phyloP scores from a whole-genome alignment of 2,329 filamentous ascomycete species.

The Penicillium rolfsii region DNA sequence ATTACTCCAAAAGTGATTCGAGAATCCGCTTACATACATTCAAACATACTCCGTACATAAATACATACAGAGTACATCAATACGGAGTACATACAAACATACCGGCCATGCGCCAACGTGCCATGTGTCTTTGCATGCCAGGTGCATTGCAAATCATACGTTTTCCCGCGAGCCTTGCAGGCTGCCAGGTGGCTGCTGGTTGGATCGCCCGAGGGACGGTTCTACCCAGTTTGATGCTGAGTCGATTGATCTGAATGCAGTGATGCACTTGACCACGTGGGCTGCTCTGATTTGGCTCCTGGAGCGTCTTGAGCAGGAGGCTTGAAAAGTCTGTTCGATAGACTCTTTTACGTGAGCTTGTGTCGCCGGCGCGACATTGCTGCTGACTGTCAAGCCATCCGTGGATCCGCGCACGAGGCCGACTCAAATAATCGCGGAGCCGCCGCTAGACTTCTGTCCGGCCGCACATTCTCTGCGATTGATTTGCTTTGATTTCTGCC shows the following conservation, averaged over 20 bases:
- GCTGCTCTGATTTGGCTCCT: neutral
- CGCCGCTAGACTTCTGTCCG: neutral
- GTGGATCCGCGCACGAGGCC: neutral
- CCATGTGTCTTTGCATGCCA: constrained; percentile 5
- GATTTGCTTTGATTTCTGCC: neutral
- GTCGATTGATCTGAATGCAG: constrained; percentile 1
- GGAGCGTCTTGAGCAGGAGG: neutral
- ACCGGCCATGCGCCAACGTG: constrained; percentile 5
- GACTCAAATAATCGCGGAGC: neutral
- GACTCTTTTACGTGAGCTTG: neutral
- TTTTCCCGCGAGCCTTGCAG: neutral
- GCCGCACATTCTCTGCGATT: neutral
- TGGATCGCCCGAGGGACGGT: constrained; percentile 3
- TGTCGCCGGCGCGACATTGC: neutral
- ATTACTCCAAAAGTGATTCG: neutral
- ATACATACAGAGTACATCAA: no score
- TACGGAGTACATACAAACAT: neutral
- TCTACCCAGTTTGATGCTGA: constrained; percentile 4
- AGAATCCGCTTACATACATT: constrained; percentile 1
- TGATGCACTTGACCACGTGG: neutral
- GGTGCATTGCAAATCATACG: constrained; percentile 2
- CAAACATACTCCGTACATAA: no score
- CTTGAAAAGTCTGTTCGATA: neutral
- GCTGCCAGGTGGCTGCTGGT: neutral
- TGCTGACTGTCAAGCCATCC: neutral